Evolutionary conservation across 352 stramenopile genomes (phyloP).

Genomic region (Globisporangium perplexum): DNA sequence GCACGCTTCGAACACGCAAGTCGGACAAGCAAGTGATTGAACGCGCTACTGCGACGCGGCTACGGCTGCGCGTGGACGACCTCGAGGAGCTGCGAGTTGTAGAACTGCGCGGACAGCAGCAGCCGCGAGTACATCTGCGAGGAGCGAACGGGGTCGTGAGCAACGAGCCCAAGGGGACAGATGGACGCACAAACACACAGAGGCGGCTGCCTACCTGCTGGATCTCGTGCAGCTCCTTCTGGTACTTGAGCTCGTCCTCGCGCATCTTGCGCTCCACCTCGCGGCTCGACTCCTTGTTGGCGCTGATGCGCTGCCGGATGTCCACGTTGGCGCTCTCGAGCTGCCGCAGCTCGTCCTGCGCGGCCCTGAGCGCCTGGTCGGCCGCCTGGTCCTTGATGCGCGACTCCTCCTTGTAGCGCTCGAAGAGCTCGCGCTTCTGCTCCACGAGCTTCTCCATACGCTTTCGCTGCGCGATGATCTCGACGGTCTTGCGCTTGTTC

Average conservation of each 20-base stretch:
- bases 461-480: slow-evolving; percentile 63
- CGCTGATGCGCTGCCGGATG: slow-evolving; percentile 44
- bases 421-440: slow-evolving; percentile 65
- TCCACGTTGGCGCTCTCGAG: slow-evolving; percentile 40
- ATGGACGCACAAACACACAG: neutral
- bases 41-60: neutral
- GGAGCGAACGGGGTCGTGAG: slow-evolving; percentile 1
- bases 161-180: slow-evolving; percentile 1
- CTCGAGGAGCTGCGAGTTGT: slow-evolving; percentile 60
- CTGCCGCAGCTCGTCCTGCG: slow-evolving; percentile 49
- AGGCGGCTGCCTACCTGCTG: slow-evolving; percentile 41
- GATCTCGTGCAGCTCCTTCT: slow-evolving; percentile 60
- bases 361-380: slow-evolving; percentile 42
- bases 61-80: slow-evolving; percentile 32
- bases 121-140: slow-evolving; percentile 64
- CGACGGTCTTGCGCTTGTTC: slow-evolving; percentile 33
- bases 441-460: slow-evolving; percentile 63
- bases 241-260: slow-evolving; percentile 55
- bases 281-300: slow-evolving; percentile 41
- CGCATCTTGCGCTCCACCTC: slow-evolving; percentile 63
- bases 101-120: slow-evolving; percentile 53
- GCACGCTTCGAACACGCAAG: neutral
- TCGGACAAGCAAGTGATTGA: neutral
- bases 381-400: slow-evolving; percentile 56
- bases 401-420: slow-evolving; percentile 59